A percentile compares a stretch with the other conserved stretches of the same genome.
Evolutionary conservation across 345 rosid genomes (phyloP).

Genomic region (Chamaenerion angustifolium): DNA sequence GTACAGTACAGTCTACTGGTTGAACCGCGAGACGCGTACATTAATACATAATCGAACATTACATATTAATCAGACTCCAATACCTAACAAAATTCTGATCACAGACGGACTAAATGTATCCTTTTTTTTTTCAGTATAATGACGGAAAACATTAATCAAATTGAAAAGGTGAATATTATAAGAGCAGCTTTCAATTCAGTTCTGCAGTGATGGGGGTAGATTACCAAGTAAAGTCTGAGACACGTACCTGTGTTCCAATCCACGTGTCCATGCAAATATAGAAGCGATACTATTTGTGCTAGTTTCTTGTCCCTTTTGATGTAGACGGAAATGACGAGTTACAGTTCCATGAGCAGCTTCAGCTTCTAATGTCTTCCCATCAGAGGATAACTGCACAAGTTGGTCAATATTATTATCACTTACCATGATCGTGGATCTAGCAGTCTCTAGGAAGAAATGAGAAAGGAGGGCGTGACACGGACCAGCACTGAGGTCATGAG

Average conservation of each 20-base stretch:
- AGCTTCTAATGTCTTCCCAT: constrained; percentile 89
- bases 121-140: too few relatives aligned
- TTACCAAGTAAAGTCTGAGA: too few relatives aligned
- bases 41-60: too few relatives aligned
- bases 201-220: background rate
- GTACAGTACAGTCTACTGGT: too few relatives aligned
- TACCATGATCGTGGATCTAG: background rate
- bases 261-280: constrained; percentile 94
- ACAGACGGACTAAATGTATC: too few relatives aligned
- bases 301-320: constrained; percentile 94
- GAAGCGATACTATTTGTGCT: constrained; percentile 97
- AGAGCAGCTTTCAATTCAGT: too few relatives aligned
- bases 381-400: constrained; percentile 64
- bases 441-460: too few relatives aligned
- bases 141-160: too few relatives aligned
- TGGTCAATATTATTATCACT: constrained; percentile 5
- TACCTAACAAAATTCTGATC: too few relatives aligned
- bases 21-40: too few relatives aligned
- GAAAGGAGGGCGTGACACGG: constrained; percentile 12
- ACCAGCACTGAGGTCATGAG: constrained; percentile 96
- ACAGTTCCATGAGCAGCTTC: constrained; percentile 99
- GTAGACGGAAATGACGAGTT: constrained; percentile 79
- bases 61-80: too few relatives aligned
- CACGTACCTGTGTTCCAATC: constrained; percentile 81
- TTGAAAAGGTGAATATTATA: too few relatives aligned